These are phyloP conservation scores for Umbelopsis ramanniana DNA, from an alignment of 192 early-diverging fungal genomes.

Conservation along the genomic window DNA sequence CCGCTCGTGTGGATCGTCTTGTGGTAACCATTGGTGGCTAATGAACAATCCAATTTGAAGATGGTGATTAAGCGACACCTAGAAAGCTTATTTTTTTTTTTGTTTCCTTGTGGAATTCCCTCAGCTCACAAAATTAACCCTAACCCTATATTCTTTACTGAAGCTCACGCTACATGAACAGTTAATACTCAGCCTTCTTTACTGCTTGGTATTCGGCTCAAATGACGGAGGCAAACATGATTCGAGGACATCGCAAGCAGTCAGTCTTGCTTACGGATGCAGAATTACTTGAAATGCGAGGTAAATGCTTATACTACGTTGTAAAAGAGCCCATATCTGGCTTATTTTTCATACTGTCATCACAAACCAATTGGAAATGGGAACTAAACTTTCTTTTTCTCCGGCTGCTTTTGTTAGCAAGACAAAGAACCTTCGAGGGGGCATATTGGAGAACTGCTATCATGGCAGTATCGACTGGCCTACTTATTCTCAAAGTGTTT, in stretches of 20 bases:
- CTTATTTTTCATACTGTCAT: not conserved
- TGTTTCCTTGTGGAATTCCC: not conserved
- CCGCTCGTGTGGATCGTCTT: slow-evolving; percentile 20
- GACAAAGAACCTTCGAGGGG: slow-evolving; percentile 64
- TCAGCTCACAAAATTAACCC: not conserved
- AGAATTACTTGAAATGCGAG: slow-evolving; percentile 56
- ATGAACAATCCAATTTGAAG: not conserved
- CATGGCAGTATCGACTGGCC: slow-evolving; percentile 55
- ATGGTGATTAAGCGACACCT: not conserved
- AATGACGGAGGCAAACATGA: slow-evolving; percentile 32
- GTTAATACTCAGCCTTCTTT: too few relatives aligned
- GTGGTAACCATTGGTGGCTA: slow-evolving; percentile 10
- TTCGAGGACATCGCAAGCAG: slow-evolving; percentile 52
- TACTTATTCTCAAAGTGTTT: slow-evolving; percentile 59
- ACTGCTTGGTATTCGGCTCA: not conserved
- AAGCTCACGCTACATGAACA: not conserved
- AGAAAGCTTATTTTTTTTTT: slow-evolving; percentile 6
- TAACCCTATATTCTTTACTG: not conserved
- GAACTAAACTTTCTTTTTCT: slow-evolving; percentile 1
- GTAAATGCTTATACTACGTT: slow-evolving; percentile 25
- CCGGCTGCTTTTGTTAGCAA: slow-evolving; percentile 37
- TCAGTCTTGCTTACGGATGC: slow-evolving; percentile 50
- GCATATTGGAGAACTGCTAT: slow-evolving; percentile 64
- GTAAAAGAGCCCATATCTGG: not conserved
- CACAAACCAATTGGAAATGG: not conserved